Percentiles rank a stretch among this genome's conserved stretches.
Conservation (phyloP, 805 yeast genomes). For the Candida vaughaniae region DNA sequence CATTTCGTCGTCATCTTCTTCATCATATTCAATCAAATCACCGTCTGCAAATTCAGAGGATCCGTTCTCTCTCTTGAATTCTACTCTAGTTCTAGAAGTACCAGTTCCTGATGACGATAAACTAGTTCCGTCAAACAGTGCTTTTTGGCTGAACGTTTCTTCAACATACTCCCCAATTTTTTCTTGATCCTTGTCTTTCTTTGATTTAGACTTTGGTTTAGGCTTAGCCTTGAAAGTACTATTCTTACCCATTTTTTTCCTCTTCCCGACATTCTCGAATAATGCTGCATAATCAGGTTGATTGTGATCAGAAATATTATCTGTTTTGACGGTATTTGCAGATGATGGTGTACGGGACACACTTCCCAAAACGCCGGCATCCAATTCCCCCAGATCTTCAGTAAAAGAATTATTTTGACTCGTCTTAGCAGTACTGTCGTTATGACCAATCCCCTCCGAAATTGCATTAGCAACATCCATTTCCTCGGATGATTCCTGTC, state of each 20-base stretch:
- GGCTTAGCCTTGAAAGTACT: conserved; percentile 17
- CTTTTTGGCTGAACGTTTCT: conserved; percentile 11
- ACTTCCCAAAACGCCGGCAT: conserved; percentile 6
- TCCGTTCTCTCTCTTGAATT: neutral
- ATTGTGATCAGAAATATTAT: conserved; percentile 11
- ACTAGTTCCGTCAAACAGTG: conserved; percentile 15
- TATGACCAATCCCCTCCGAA: no score
- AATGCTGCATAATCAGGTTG: conserved; percentile 46
- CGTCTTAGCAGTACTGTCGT: conserved; percentile 11
- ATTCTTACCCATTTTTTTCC: conserved; percentile 28
- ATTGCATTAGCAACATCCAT: neutral
- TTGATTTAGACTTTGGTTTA: conserved; percentile 23
- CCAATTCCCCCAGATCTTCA: conserved; percentile 5
- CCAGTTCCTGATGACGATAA: conserved; percentile 12
- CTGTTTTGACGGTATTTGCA: conserved; percentile 16
- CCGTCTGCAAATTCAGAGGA: neutral
- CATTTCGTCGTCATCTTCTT: neutral
- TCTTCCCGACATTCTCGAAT: conserved; percentile 42
- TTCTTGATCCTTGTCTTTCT: conserved; percentile 9
- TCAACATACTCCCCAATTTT: neutral
- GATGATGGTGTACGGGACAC: conserved; percentile 24
- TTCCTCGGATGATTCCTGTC: conserved; percentile 14
- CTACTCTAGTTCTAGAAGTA: conserved; percentile 5
- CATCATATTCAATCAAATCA: neutral
- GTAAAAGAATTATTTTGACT: conserved; percentile 13